These are phyloP conservation scores for Cryphonectria nitschkei DNA, from an alignment of 2,329 filamentous ascomycete genomes.

Conservation along the genomic window DNA sequence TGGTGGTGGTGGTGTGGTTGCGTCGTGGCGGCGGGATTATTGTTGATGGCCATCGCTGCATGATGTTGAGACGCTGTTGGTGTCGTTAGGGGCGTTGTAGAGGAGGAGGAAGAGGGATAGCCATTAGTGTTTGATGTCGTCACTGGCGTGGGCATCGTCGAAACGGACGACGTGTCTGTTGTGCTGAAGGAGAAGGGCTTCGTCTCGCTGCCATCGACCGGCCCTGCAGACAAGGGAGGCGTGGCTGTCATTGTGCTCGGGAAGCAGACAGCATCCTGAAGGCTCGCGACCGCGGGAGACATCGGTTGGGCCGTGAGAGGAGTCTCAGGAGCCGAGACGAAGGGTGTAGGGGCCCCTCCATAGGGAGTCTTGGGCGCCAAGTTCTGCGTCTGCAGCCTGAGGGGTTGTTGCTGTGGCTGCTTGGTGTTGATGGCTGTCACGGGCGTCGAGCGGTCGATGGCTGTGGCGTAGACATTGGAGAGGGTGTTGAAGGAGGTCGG, in stretches of 20 bases:
- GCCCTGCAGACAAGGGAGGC: slow-evolving; percentile 59
- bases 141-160: neutral
- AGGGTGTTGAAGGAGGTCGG: slow-evolving; percentile 69
- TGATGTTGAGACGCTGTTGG: slow-evolving; percentile 1
- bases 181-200: slow-evolving; percentile 50
- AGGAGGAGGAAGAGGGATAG: neutral
- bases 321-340: slow-evolving; percentile 55
- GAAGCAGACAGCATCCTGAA: slow-evolving; percentile 46
- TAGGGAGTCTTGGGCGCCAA: slow-evolving; percentile 37
- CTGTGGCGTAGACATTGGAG: slow-evolving; percentile 66
- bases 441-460: slow-evolving; percentile 62
- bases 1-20: neutral
- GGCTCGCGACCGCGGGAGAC: slow-evolving; percentile 49
- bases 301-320: slow-evolving; percentile 55
- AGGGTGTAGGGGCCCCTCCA: slow-evolving; percentile 46
- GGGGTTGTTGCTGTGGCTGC: slow-evolving; percentile 27
- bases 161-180: slow-evolving; percentile 26
- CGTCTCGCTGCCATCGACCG: slow-evolving; percentile 41
- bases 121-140: neutral
- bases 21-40: slow-evolving; percentile 31
- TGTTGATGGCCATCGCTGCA: slow-evolving; percentile 13
- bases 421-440: slow-evolving; percentile 54
- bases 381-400: slow-evolving; percentile 44
- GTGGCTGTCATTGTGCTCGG: slow-evolving; percentile 65
- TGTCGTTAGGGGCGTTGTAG: neutral